A percentile compares a stretch with the other conserved stretches of the same genome.
Conservation (phyloP, 495 filamentous ascomycete species). For the Lophium mytilinum region DNA sequence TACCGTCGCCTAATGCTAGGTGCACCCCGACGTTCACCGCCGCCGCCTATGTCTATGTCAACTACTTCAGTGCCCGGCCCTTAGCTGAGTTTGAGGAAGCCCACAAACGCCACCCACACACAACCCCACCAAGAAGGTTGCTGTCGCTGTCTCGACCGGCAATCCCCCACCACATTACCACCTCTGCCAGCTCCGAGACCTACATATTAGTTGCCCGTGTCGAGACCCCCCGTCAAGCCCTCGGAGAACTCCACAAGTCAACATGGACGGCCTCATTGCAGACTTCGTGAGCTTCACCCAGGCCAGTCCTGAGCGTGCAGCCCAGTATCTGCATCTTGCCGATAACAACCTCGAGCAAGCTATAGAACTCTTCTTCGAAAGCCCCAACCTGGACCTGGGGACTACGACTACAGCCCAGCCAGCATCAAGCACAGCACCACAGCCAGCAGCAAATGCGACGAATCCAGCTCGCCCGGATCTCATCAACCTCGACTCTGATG, state of each 20-base stretch:
- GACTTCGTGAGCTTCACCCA: constrained; percentile 65
- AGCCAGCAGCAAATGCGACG: constrained; percentile 16
- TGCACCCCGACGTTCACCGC: no score
- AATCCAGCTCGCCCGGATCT: constrained; percentile 49
- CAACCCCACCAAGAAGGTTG: background rate
- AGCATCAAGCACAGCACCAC: constrained; percentile 25
- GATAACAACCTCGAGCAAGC: constrained; percentile 78
- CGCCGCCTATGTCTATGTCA: no score
- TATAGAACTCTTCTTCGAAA: constrained; percentile 82
- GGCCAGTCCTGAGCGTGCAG: constrained; percentile 53
- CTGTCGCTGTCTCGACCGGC: background rate
- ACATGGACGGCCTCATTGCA: constrained; percentile 59
- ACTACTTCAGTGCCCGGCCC: no score
- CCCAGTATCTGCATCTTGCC: constrained; percentile 71
- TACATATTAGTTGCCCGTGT: background rate
- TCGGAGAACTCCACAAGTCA: constrained; percentile 3
- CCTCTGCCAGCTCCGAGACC: background rate
- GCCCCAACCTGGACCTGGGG: constrained; percentile 53
- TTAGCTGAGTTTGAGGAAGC: no score
- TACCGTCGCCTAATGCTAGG: no score
- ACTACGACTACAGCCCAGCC: constrained; percentile 29
- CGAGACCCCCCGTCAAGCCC: background rate
- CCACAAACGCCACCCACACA: background rate
- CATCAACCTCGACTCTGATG: constrained; percentile 61
- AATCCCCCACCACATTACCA: background rate